Conservation (phyloP, 2,329 filamentous ascomycete genomes). For the Exophiala sp. region DNA sequence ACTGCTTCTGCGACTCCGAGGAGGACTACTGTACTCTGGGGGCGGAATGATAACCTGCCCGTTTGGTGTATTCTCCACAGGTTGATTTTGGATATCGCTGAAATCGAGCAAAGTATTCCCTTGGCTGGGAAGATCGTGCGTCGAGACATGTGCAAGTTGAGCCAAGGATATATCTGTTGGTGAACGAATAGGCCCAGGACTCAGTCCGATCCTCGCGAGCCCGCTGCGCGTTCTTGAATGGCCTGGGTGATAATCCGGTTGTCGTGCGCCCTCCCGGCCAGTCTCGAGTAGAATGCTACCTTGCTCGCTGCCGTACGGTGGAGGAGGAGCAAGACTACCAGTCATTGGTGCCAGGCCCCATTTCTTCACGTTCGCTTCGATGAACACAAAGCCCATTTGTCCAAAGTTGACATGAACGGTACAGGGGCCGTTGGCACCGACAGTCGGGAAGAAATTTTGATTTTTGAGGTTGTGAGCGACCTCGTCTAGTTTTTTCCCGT, state of each 20-base stretch:
- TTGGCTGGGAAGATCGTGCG: conserved; percentile 50
- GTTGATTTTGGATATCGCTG: conserved; percentile 28
- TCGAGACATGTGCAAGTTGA: conserved; percentile 67
- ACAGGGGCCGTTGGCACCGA: conserved; percentile 92
- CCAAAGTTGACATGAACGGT: conserved; percentile 95
- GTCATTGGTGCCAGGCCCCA: conserved; percentile 97
- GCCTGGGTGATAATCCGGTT: conserved; percentile 47
- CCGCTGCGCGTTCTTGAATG: conserved; percentile 72
- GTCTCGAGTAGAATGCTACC: conserved; percentile 91
- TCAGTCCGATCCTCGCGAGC: conserved; percentile 66
- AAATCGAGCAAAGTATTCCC: conserved; percentile 61
- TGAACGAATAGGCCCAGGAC: conserved; percentile 80
- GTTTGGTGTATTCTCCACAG: conserved; percentile 35
- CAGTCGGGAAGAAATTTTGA: conserved; percentile 94
- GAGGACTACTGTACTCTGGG: conserved; percentile 61
- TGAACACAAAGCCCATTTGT: conserved; percentile 96
- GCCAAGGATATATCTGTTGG: conserved; percentile 95
- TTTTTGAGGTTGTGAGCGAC: conserved; percentile 86
- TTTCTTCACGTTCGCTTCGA: conserved; percentile 99
- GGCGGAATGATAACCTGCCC: conserved; percentile 58
- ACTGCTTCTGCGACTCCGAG: conserved; percentile 52
- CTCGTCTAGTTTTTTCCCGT: conserved; percentile 94
- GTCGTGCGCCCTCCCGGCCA: conserved; percentile 55
- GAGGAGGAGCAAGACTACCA: conserved; percentile 86
- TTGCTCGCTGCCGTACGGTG: conserved; percentile 93